Conservation (phyloP, 1,139 yeast genomes). For the Debaryomyces psychrophilus region DNA sequence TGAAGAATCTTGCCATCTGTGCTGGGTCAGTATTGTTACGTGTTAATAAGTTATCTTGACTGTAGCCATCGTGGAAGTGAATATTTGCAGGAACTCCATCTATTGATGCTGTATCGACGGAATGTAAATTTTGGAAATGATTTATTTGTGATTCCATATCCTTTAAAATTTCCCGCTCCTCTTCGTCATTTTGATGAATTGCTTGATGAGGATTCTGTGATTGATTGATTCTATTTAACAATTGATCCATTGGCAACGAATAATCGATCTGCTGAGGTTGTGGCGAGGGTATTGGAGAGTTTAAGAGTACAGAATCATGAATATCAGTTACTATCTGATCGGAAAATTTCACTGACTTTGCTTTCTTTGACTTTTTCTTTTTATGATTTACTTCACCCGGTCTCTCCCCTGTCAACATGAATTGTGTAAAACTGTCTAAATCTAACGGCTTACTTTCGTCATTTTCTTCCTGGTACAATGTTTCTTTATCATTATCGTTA, state of each 20-base stretch:
- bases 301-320: constrained; percentile 32
- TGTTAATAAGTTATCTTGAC: constrained; percentile 31
- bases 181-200: constrained; percentile 41
- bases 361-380: constrained; percentile 38
- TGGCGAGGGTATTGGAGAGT: constrained; percentile 28
- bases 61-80: constrained; percentile 30
- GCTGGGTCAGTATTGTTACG: constrained; percentile 62
- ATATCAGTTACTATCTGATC: constrained; percentile 59
- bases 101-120: constrained; percentile 66
- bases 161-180: constrained; percentile 60
- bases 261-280: constrained; percentile 47
- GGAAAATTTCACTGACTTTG: constrained; percentile 70
- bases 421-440: constrained; percentile 73
- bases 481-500: constrained; percentile 24
- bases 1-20: constrained; percentile 35
- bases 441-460: constrained; percentile 47
- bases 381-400: constrained; percentile 47
- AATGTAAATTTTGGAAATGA: constrained; percentile 62
- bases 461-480: background rate
- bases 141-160: constrained; percentile 71
- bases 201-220: constrained; percentile 29
- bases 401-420: constrained; percentile 71
- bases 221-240: constrained; percentile 48
- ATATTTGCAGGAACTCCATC: constrained; percentile 58
- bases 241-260: constrained; percentile 74